A percentile compares a stretch with the other conserved stretches of the same genome.
phyloP scores from a whole-genome alignment of 768 basidiomycete species.

The Mycena floridula region DNA sequence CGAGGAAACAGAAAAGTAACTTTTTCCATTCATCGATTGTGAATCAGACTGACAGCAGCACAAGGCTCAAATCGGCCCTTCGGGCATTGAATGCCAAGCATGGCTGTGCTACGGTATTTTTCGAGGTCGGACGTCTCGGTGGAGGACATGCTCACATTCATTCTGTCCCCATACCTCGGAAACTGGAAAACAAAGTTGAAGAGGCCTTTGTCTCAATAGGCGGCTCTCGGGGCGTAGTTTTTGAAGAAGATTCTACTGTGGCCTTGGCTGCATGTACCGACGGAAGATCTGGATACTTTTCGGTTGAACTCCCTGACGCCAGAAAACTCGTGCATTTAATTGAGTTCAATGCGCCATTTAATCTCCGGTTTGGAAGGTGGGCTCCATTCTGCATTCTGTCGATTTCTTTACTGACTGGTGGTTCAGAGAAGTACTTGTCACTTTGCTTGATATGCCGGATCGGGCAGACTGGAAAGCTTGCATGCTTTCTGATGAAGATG shows the following conservation, averaged over 20 bases:
- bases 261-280: constrained; percentile 49
- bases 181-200: constrained; percentile 58
- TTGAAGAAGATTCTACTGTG: constrained; percentile 64
- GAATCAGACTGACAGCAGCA: constrained; percentile 3
- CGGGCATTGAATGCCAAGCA: constrained; percentile 66
- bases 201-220: constrained; percentile 71
- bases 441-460: constrained; percentile 68
- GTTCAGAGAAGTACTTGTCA: constrained; percentile 72
- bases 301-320: constrained; percentile 85
- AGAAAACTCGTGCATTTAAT: constrained; percentile 82
- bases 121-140: constrained; percentile 81
- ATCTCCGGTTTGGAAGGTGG: constrained; percentile 91
- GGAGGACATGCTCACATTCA: constrained; percentile 84
- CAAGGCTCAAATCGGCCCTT: constrained; percentile 76
- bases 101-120: constrained; percentile 64
- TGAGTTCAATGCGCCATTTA: constrained; percentile 71
- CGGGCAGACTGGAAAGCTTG: constrained; percentile 93
- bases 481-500: constrained; percentile 75
- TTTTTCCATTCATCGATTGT: constrained; percentile 2
- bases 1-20: constrained; percentile 73
- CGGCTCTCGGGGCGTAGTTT: constrained; percentile 57
- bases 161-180: constrained; percentile 69
- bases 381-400: constrained; percentile 14
- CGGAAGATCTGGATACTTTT: constrained; percentile 75
- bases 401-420: background rate